Evolutionary conservation across 495 filamentous ascomycete genomes (phyloP), one percentile per base, ranked within the genome.

Genomic region (Gamarada debralockiae): DNA sequence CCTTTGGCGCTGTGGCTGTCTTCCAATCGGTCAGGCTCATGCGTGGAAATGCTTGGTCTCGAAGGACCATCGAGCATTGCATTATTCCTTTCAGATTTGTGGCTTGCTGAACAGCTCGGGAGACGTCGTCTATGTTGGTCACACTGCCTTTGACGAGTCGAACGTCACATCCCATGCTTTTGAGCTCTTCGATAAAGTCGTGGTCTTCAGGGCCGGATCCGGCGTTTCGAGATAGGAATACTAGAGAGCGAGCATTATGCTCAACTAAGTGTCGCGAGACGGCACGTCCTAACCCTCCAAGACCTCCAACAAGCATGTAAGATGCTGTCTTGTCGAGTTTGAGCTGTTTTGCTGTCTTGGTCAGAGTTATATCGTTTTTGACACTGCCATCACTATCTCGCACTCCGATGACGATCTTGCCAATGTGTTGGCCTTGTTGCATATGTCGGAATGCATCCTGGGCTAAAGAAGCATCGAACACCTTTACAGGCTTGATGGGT

Each of bases 221-320:
- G 0, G 44, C 80, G 36, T 70, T 77, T 20, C 82, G 72, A 3
- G 79, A 81, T 13, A 86, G 67, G 6, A 84, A 73, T 1, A 84
- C 68, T 13, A 89, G 57, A 55, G 78, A 67, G 20, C 68, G 66
- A 10, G 83, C 85, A 3, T 82, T 82, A 23, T 74, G 73, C 17
- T 70, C 59, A 12, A 75, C 75, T 71, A 89, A 75, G 80, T 79
- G 85, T 1, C 65, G 69, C 1, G 81, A 67, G 51, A 87, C 72
- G 41, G 77, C 73, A 40, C 76, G 70, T n/a, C 84, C 84, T 10
- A 89, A 71, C 10, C 83, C 85, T 10, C 83, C 81, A 1, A 84
- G 74, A 25, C 83, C 80, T 13, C 83, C 81, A 41, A 81, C 71
- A 10, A 87, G 62, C 21, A 87, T 62, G 55, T 86, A 86, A 2